Percentiles rank a stretch among this genome's conserved stretches.
Conservation (phyloP, 352 stramenopile genomes). For the Globisporangium radiosum region DNA sequence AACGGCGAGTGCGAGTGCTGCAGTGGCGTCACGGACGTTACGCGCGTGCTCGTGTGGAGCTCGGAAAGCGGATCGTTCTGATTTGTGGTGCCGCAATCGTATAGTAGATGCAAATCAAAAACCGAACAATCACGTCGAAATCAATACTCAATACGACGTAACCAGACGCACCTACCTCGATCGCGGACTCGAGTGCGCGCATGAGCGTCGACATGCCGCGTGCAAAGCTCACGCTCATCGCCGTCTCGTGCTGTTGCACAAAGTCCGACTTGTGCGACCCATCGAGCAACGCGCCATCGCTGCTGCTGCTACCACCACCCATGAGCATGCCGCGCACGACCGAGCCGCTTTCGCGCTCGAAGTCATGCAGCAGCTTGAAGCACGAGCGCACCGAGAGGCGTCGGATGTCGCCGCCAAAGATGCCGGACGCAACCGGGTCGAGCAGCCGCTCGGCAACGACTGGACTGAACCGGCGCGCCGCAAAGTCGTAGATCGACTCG, state of each 20-base stretch:
- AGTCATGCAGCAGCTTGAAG: conserved; percentile 70
- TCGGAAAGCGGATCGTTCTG: conserved; percentile 33
- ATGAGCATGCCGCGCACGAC: conserved; percentile 75
- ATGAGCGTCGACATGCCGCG: conserved; percentile 75
- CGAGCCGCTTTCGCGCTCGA: conserved; percentile 71
- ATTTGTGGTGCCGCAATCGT: background rate
- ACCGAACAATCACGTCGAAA: no score
- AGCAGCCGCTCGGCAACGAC: conserved; percentile 72
- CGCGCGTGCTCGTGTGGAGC: conserved; percentile 30
- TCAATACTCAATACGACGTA: background rate
- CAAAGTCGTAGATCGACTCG: conserved; percentile 83
- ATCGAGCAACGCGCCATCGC: conserved; percentile 50
- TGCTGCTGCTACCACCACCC: conserved; percentile 11
- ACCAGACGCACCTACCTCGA: conserved; percentile 26
- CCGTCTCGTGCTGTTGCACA: conserved; percentile 53
- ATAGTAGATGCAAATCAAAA: no score
- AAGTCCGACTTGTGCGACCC: conserved; percentile 67
- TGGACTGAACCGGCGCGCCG: conserved; percentile 63
- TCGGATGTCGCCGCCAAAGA: conserved; percentile 83
- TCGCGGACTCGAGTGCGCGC: conserved; percentile 29
- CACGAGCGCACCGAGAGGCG: conserved; percentile 75
- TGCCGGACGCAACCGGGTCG: conserved; percentile 77
- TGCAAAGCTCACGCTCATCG: conserved; percentile 83
- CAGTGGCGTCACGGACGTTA: conserved; percentile 18
- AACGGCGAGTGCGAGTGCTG: background rate